phyloP scores from a whole-genome alignment of 1,284 basidiomycete species.

The Heterobasidion irregulare region DNA sequence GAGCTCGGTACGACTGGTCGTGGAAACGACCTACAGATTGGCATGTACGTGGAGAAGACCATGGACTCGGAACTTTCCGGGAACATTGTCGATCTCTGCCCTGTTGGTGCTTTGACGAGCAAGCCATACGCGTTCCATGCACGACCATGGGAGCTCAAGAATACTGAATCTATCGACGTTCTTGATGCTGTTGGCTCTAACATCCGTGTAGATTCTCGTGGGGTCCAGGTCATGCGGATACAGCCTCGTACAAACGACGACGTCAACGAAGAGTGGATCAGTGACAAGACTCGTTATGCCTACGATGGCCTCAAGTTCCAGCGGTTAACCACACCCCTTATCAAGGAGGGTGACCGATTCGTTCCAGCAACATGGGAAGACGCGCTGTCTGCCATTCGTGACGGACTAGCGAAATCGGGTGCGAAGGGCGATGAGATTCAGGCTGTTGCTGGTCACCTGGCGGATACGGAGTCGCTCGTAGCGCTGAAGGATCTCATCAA shows the following conservation, averaged over 20 bases:
- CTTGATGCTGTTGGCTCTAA: constrained; percentile 97
- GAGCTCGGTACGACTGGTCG: constrained; percentile 96
- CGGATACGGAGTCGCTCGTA: constrained; percentile 92
- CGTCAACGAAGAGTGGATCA: constrained; percentile 99
- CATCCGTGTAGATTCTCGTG: constrained; percentile 94
- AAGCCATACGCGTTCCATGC: constrained; percentile 98
- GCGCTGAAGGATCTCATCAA: constrained; percentile 94
- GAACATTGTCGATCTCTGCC: constrained; percentile 96
- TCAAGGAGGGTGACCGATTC: constrained; percentile 91
- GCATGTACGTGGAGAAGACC: constrained; percentile 96
- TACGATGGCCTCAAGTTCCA: constrained; percentile 96
- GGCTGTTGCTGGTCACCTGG: constrained; percentile 87
- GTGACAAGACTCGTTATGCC: constrained; percentile 97
- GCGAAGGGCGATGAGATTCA: constrained; percentile 95
- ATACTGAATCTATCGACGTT: constrained; percentile 97
- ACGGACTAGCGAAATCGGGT: constrained; percentile 74
- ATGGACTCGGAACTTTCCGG: constrained; percentile 98
- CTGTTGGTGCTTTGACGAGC: constrained; percentile 95
- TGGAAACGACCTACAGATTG: constrained; percentile 98
- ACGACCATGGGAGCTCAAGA: constrained; percentile 98
- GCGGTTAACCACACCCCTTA: constrained; percentile 86
- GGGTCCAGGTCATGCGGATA: constrained; percentile 95
- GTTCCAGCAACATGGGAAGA: constrained; percentile 91
- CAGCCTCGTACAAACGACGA: constrained; percentile 97
- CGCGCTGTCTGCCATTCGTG: constrained; percentile 73